These are phyloP conservation scores for Symmetrospora coprosmae DNA, from an alignment of 768 basidiomycete genomes.

Conservation along the genomic window DNA sequence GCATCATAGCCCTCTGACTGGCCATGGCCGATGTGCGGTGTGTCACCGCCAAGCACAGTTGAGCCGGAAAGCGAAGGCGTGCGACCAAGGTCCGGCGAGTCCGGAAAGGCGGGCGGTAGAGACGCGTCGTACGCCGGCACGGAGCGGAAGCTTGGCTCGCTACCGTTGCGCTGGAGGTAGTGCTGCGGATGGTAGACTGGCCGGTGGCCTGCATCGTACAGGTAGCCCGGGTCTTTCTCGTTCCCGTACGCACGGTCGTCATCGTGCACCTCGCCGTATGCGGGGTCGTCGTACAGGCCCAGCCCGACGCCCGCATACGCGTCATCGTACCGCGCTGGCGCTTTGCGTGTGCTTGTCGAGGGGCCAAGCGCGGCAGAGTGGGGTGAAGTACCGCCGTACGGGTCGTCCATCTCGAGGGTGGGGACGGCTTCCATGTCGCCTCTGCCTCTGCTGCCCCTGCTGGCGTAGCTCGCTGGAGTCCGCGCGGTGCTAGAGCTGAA, in stretches of 20 bases:
- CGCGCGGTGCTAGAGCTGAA: not conserved
- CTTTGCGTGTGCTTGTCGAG: not conserved
- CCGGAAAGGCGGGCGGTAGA: not conserved
- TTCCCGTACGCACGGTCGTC: too few relatives aligned
- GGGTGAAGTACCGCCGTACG: too few relatives aligned
- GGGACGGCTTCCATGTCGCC: too few relatives aligned
- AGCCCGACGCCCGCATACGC: not conserved
- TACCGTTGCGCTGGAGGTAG: not conserved
- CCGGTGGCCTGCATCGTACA: too few relatives aligned
- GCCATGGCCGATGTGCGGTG: too few relatives aligned
- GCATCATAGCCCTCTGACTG: too few relatives aligned
- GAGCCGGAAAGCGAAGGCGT: not conserved
- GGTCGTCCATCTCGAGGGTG: too few relatives aligned
- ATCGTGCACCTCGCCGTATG: too few relatives aligned
- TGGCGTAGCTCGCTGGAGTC: not conserved
- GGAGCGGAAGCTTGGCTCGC: conserved; percentile 4
- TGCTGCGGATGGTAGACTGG: not conserved
- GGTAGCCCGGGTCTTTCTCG: too few relatives aligned
- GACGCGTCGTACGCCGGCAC: conserved; percentile 3
- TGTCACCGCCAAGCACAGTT: not conserved
- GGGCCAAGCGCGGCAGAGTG: not conserved
- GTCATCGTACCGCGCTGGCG: not conserved
- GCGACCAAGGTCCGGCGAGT: too few relatives aligned
- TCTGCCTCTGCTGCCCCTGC: not conserved
- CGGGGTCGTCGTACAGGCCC: not conserved